These are phyloP conservation scores for Platanthera guangdongensis DNA, from an alignment of 106 monocot genomes.

Conservation along the genomic window DNA sequence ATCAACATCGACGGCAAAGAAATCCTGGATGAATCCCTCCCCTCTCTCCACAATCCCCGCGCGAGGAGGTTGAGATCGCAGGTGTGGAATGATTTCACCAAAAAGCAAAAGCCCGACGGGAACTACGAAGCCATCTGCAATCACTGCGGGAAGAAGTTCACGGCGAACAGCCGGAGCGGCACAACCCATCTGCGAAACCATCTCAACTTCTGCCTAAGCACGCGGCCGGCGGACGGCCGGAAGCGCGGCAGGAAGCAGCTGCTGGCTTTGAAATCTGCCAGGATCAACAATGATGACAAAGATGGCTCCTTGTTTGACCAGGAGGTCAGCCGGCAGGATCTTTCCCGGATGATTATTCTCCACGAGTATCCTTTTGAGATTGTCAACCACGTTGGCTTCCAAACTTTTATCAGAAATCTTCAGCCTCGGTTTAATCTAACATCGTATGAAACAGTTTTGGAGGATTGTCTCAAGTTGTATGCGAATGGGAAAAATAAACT, in stretches of 20 bases:
- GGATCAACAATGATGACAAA: slow-evolving; percentile 8
- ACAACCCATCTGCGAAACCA: slow-evolving; percentile 79
- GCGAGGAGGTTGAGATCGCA: slow-evolving; percentile 37
- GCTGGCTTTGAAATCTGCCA: slow-evolving; percentile 9
- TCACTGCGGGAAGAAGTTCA: slow-evolving; percentile 69
- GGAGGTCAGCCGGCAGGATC: slow-evolving; percentile 53
- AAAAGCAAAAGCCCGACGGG: slow-evolving; percentile 55
- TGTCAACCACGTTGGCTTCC: slow-evolving; percentile 59
- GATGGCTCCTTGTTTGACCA: slow-evolving; percentile 40
- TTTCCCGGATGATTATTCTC: slow-evolving; percentile 65
- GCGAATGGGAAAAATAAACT: slow-evolving; percentile 31
- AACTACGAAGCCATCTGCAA: slow-evolving; percentile 64
- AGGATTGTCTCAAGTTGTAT: slow-evolving; percentile 58
- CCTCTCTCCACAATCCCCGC: slow-evolving; percentile 6
- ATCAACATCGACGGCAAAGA: slow-evolving; percentile 8
- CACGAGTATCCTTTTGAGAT: slow-evolving; percentile 66
- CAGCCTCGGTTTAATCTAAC: slow-evolving; percentile 63
- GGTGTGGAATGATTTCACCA: slow-evolving; percentile 84
- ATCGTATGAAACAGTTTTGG: slow-evolving; percentile 34
- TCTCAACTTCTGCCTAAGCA: slow-evolving; percentile 42
- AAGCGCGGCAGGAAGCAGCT: slow-evolving; percentile 41
- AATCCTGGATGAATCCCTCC: background rate
- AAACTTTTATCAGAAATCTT: slow-evolving; percentile 59
- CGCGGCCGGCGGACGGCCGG: slow-evolving; percentile 16
- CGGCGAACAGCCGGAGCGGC: slow-evolving; percentile 66